phyloP scores from a whole-genome alignment of 495 filamentous ascomycete species.

The Neohortaea acidophila region DNA sequence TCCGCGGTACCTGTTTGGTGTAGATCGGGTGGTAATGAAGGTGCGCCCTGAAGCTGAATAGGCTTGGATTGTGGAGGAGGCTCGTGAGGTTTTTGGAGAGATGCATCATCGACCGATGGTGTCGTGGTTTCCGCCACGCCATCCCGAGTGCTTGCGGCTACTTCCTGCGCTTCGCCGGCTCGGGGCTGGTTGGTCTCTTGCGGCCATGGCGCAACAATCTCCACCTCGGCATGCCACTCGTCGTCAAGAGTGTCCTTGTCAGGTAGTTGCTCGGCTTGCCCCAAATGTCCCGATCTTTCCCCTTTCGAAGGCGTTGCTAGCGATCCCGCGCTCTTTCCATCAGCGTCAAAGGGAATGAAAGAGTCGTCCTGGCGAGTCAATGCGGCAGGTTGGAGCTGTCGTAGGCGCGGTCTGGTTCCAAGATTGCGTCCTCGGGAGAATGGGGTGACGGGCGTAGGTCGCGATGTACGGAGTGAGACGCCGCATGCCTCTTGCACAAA shows the following conservation, averaged over 20 bases:
- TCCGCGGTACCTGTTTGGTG: background rate
- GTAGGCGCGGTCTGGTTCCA: background rate
- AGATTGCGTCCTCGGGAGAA: background rate
- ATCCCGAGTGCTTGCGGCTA: background rate
- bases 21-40: background rate
- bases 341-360: slow-evolving; percentile 1
- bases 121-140: background rate
- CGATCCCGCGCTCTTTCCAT: background rate
- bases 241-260: background rate
- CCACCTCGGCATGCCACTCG: slow-evolving; percentile 11
- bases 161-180: background rate
- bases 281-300: background rate
- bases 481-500: background rate
- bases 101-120: background rate
- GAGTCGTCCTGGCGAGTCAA: background rate
- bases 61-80: background rate
- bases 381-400: background rate
- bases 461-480: background rate
- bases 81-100: background rate
- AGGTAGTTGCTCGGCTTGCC: too few species aligned
- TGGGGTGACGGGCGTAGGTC: background rate
- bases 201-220: background rate
- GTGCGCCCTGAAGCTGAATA: background rate
- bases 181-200: background rate
- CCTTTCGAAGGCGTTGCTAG: background rate